These are phyloP conservation scores for Choanephora cucurbitarum DNA, from an alignment of 371 early-diverging fungal species.

Conservation along the genomic window DNA sequence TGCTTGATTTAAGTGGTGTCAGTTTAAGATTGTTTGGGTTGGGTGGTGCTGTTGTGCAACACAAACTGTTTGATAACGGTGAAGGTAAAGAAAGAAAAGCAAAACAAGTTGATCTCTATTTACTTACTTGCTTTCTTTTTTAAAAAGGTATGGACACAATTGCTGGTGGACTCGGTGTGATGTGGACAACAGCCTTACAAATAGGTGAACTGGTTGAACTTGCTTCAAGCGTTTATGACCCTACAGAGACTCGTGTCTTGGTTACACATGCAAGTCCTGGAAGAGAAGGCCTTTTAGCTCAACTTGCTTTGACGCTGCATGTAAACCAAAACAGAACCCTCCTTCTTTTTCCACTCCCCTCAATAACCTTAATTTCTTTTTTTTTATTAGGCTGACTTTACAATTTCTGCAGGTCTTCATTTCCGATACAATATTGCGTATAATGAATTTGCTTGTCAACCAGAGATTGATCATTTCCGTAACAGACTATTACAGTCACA, in stretches of 20 bases:
- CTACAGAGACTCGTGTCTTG: conserved; percentile 60
- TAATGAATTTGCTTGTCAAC: conserved; percentile 67
- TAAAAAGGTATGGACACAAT: conserved; percentile 59
- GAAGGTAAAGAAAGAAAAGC: conserved; percentile 43
- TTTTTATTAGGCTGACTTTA: conserved; percentile 58
- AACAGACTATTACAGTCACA: conserved; percentile 58
- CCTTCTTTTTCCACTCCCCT: not conserved
- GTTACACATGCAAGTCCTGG: conserved; percentile 69
- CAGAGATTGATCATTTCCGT: conserved; percentile 63
- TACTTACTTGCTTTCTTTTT: not conserved
- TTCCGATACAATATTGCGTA: conserved; percentile 72
- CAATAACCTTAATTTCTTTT: not conserved
- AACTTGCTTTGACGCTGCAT: conserved; percentile 59
- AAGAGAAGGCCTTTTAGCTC: conserved; percentile 65
- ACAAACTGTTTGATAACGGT: conserved; percentile 72
- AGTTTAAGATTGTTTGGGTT: conserved; percentile 65
- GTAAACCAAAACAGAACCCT: conserved; percentile 30
- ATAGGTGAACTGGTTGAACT: conserved; percentile 69
- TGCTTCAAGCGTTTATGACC: conserved; percentile 52
- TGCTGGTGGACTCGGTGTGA: conserved; percentile 68
- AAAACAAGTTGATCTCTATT: not conserved
- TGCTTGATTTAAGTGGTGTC: conserved; percentile 64
- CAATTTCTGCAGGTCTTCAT: conserved; percentile 68
- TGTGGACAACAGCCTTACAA: conserved; percentile 73
- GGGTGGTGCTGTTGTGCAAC: conserved; percentile 68